Percentiles rank a stretch among this genome's conserved stretches.
Evolutionary conservation across 2,329 filamentous ascomycete species (phyloP).

Genomic region (Zymoseptoria crescenta): DNA sequence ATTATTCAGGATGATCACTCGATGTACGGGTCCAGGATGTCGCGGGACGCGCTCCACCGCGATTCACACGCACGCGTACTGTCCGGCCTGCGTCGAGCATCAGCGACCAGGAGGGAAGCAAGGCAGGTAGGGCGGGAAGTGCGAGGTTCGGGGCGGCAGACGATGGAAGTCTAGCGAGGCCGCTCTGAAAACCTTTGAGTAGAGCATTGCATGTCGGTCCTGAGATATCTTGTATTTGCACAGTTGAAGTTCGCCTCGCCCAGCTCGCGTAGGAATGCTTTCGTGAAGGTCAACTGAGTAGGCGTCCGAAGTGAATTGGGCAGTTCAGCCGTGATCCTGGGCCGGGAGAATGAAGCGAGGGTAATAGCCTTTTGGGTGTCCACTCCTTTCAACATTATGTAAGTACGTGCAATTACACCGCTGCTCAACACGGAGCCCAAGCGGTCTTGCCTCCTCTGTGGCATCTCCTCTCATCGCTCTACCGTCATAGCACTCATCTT

Average conservation of each 20-base stretch:
- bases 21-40: not conserved
- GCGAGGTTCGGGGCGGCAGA: too few relatives aligned
- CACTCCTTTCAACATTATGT: not conserved
- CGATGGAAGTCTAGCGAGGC: not conserved
- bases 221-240: too few relatives aligned
- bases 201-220: too few relatives aligned
- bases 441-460: not conserved
- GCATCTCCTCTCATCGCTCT: not conserved
- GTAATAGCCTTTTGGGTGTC: not conserved
- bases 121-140: not conserved
- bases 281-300: too few relatives aligned
- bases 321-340: too few relatives aligned
- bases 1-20: not conserved
- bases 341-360: too few relatives aligned
- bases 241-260: too few relatives aligned
- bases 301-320: too few relatives aligned
- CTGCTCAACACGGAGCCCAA: not conserved
- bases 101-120: not conserved
- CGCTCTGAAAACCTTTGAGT: too few relatives aligned
- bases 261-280: too few relatives aligned
- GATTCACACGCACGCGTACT: not conserved
- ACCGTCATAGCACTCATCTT: not conserved
- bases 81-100: not conserved
- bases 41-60: not conserved
- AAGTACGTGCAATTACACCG: not conserved